Base-by-base conservation (phyloP, 495 filamentous ascomycete genomes). In the Aspergillus homomorphus region DNA sequence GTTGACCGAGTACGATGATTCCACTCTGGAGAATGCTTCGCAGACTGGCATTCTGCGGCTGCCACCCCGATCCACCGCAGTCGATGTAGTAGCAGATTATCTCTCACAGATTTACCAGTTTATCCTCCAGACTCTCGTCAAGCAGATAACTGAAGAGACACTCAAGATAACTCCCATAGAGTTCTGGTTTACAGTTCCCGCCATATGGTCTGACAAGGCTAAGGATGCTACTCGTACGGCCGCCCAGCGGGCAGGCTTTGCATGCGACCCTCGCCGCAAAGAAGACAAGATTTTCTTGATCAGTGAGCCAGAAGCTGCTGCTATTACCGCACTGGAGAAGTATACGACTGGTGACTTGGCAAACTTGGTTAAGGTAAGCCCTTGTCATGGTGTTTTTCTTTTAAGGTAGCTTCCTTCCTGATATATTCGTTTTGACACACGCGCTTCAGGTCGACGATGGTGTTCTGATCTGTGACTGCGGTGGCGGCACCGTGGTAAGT, bases 231-330 rank as follows among this genome's bases (percentile, higher is more conserved):
- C 62, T 7, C 45, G 71, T 1, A 48, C 67, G 16, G 80, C 78
- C 21, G 77, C 77, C 6, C 51, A 66, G 54, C 59, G 58, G 21
- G 82, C 83, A 1, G 84, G 84, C 0, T 76, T 87, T 60, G 78
- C 73, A 7, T 18, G n/a, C 4, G 54, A 15, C 15, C 1, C 21
- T 9, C 67, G 64, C 6, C 52, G 65, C 1, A 26, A 53, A 7
- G 15, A 16, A 1, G 65, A 70, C 24, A 71, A 62, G 16, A 69
- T 82, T 44, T 71, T 71, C 45, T 57, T 86, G 28, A 78, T 86
- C n/a, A 78, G 75, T 5, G 84, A 87, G 64, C 84, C 83, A 0
- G 84, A 85, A 64, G 82, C 82, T 0, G 82, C 82, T 0, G 59
- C 61, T 0, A 41, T 62, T 2, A 52, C 63, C 5, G 51, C 44